Evolutionary conservation across 2,329 filamentous ascomycete genomes (phyloP).

Genomic region (Sporothrix pseudoabietina): DNA sequence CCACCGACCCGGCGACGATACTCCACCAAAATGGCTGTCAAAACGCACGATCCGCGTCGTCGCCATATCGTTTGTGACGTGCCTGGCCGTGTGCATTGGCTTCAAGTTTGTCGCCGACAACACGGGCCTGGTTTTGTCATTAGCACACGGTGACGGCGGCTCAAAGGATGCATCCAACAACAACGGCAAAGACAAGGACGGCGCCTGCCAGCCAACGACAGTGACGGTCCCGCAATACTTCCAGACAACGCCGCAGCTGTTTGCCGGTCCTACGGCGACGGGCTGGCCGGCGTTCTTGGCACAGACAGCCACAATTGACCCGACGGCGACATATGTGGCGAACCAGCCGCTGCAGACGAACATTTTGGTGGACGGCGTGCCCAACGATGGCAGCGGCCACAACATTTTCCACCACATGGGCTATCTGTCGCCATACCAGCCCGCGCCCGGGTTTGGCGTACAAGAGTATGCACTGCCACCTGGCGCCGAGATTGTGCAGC

Average conservation of each 20-base stretch:
- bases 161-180: neutral
- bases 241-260: slow-evolving; percentile 62
- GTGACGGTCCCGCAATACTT: slow-evolving; percentile 61
- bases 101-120: slow-evolving; percentile 36
- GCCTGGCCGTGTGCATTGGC: slow-evolving; percentile 35
- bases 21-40: slow-evolving; percentile 27
- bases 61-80: slow-evolving; percentile 35
- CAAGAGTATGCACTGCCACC: slow-evolving; percentile 68
- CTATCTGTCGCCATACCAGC: slow-evolving; percentile 68
- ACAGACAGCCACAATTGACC: slow-evolving; percentile 68
- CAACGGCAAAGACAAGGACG: neutral
- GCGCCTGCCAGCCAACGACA: slow-evolving; percentile 34
- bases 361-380: slow-evolving; percentile 64
- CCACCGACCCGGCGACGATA: slow-evolving; percentile 30
- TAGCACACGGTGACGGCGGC: neutral
- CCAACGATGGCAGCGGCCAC: slow-evolving; percentile 53
- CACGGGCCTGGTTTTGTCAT: slow-evolving; percentile 31
- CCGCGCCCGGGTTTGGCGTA: slow-evolving; percentile 73
- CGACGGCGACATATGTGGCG: slow-evolving; percentile 65
- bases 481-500: slow-evolving; percentile 68
- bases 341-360: slow-evolving; percentile 72
- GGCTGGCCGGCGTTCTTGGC: slow-evolving; percentile 70
- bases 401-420: slow-evolving; percentile 71
- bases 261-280: slow-evolving; percentile 69
- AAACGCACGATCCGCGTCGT: slow-evolving; percentile 32